Conservation (phyloP, 306 rosid genomes). For the Inga laurina region DNA sequence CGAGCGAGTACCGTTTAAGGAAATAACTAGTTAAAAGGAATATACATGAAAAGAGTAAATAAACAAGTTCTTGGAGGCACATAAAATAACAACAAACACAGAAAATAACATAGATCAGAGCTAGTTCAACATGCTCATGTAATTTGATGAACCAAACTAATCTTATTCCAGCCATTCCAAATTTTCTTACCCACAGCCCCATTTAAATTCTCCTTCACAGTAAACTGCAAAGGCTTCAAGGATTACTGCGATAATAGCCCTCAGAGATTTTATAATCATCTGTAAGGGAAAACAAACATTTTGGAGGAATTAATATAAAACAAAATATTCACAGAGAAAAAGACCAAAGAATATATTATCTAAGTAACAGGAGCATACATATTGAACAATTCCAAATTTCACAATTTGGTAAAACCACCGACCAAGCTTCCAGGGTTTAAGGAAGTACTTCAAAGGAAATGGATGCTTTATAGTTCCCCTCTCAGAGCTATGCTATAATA, state of each 20-base stretch:
- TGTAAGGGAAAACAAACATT: constrained; percentile 45
- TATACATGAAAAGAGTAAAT: not conserved
- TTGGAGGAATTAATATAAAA: constrained; percentile 29
- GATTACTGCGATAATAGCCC: constrained; percentile 77
- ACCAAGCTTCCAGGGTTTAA: constrained; percentile 94
- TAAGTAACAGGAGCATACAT: constrained; percentile 67
- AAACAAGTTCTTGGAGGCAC: not conserved
- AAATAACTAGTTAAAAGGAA: not conserved
- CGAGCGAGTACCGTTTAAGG: not conserved
- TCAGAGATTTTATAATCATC: constrained; percentile 90
- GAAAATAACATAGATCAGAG: not conserved
- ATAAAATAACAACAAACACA: not conserved
- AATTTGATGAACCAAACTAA: constrained; percentile 23
- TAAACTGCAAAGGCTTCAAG: constrained; percentile 90
- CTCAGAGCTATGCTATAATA: constrained; percentile 59
- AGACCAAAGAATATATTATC: not conserved
- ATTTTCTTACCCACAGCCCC: constrained; percentile 86
- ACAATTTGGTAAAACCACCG: constrained; percentile 84
- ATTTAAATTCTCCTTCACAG: constrained; percentile 94
- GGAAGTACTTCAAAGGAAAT: constrained; percentile 78
- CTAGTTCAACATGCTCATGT: not conserved
- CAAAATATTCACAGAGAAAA: constrained; percentile 20
- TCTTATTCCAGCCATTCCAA: constrained; percentile 14
- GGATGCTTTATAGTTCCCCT: constrained; percentile 76
- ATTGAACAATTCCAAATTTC: constrained; percentile 95